Base-by-base conservation (phyloP, 2,329 filamentous ascomycete genomes). In the Monilinia fructicola region DNA sequence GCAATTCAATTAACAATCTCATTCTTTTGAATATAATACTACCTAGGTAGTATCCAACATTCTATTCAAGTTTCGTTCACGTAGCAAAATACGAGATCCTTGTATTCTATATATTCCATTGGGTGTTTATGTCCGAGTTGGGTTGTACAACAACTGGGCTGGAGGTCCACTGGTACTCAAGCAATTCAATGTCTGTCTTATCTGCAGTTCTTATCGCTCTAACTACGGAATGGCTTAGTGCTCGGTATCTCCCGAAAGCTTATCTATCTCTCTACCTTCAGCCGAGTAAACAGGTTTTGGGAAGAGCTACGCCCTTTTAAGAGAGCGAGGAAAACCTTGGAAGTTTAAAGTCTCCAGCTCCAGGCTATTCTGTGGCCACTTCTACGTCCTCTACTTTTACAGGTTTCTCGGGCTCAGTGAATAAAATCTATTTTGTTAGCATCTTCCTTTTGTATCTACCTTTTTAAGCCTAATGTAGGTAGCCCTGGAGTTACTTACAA, bases 401-500 rank as follows among this genome's bases (percentile, higher is more conserved):
- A 16, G 58, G 38, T 50, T 50, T 60, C n/a, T 38, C 14, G 18
- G 44, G 28, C 2, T 60, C n/a, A 23, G 62, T 50, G 44, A 65
- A 58, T 38, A 58, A n/a, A 11, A 58, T n/a, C 62, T 59, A 46
- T 48, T 4, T 38, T 16, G 23, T 65, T n/a, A 65, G 28, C 5
- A 26, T 18, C 10, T 3, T 4, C 7, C 9, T 23, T 26, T 26
- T 2, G 12, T 12, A 3, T 14, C 10, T 48, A 12, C 14, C 23
- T 14, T 28, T 16, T 42, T 12, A 14, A 42, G 11, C 40, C 40
- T 5, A 42, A 42, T 42, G 16, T 14, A 16, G 31, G 10, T 18
- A 2, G n/a, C n/a, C n/a, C n/a, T n/a, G n/a, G 26, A 12, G 26
- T 35, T n/a, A 54, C 64, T 66, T 26, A 66, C 64, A 12, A 61